A percentile compares a stretch with the other conserved stretches of the same genome.
Conservation (phyloP, 495 filamentous ascomycete genomes). For the Tuber aestivum region DNA sequence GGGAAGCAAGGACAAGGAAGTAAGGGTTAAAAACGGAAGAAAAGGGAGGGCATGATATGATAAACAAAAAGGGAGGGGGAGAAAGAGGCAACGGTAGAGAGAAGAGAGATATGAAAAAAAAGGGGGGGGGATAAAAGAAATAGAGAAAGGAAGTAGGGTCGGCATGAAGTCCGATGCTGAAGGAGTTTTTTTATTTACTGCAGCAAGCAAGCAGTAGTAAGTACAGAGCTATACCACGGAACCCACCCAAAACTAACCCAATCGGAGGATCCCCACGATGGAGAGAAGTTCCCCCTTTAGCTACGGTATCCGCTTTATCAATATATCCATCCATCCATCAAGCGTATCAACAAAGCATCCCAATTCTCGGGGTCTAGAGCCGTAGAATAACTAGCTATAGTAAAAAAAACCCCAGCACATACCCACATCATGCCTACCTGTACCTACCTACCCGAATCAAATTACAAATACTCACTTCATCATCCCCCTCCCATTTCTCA, state of each 20-base stretch:
- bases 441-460: too few relatives aligned
- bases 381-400: not conserved
- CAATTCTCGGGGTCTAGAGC: not conserved
- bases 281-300: too few relatives aligned
- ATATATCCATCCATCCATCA: not conserved
- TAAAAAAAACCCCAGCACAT: too few relatives aligned
- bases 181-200: not conserved
- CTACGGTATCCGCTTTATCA: not conserved
- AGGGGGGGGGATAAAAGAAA: not conserved
- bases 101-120: not conserved
- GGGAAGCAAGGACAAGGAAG: not conserved
- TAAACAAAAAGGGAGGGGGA: not conserved
- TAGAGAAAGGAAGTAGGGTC: not conserved
- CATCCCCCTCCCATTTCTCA: not conserved
- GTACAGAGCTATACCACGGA: not conserved
- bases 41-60: not conserved
- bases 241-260: not conserved
- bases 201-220: not conserved
- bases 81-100: not conserved
- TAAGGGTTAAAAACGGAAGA: not conserved
- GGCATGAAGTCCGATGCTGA: not conserved
- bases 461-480: not conserved
- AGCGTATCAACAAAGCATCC: not conserved
- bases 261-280: not conserved
- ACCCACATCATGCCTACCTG: not conserved